Percentiles rank a stretch among this genome's conserved stretches.
Conservation (phyloP, 2,329 filamentous ascomycete species). For the Beauveria sp. region DNA sequence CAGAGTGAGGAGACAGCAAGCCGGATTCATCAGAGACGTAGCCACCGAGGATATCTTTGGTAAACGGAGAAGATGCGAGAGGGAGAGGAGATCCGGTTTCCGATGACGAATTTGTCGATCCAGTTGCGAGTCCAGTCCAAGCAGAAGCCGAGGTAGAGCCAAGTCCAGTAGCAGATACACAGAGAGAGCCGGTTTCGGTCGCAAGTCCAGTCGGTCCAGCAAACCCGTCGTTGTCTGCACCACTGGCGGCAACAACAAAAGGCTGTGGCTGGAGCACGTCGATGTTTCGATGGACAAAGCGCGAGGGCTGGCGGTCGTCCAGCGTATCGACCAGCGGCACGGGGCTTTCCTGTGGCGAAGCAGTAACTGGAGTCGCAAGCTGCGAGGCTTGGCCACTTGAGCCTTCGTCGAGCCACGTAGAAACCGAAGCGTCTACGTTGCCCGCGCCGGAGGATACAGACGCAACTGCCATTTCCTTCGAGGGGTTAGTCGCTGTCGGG, state of each 20-base stretch:
- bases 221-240: not conserved
- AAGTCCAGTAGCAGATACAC: not conserved
- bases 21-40: constrained; percentile 2
- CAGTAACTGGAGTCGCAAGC: too few species aligned
- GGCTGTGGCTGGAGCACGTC: not conserved
- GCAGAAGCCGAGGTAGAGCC: not conserved
- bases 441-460: constrained; percentile 2
- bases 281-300: constrained; percentile 4
- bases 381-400: not conserved
- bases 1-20: not conserved
- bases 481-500: constrained; percentile 16
- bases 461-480: constrained; percentile 16
- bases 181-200: not conserved
- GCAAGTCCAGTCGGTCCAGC: not conserved
- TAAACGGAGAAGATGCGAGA: too few species aligned
- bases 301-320: not conserved
- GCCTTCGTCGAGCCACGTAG: constrained; percentile 7
- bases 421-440: not conserved
- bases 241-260: not conserved
- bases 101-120: not conserved
- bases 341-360: not conserved
- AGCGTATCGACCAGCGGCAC: not conserved
- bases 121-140: not conserved
- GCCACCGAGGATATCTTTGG: not conserved
- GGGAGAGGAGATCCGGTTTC: not conserved